phyloP scores from a whole-genome alignment of 805 yeast genomes.

The Zygoascus ofunaensis region DNA sequence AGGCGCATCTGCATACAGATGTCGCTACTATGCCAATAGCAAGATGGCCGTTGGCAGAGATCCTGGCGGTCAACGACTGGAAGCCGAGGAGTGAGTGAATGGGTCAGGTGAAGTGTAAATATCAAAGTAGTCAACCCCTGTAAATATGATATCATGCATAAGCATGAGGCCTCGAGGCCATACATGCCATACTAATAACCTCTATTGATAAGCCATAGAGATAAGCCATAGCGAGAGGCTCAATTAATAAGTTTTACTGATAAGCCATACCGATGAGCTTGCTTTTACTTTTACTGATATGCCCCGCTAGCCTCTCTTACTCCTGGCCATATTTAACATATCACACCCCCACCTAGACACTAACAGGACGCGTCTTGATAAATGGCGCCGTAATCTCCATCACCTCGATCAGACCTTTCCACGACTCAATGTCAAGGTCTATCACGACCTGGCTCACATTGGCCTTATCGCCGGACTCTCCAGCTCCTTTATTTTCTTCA shows the following conservation, averaged over 20 bases:
- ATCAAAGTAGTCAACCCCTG: not conserved
- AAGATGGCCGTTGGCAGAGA: slow-evolving; percentile 74
- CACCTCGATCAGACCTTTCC: slow-evolving; percentile 48
- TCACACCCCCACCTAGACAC: no score
- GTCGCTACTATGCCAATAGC: slow-evolving; percentile 54
- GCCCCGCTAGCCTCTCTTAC: no score
- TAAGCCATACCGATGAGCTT: no score
- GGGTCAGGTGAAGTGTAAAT: no score
- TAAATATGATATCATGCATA: slow-evolving; percentile 6
- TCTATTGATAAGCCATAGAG: no score
- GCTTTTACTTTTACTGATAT: no score
- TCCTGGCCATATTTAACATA: no score
- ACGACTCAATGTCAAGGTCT: slow-evolving; percentile 55
- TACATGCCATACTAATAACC: no score
- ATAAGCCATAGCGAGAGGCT: no score
- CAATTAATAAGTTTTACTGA: no score
- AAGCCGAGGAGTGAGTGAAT: not conserved
- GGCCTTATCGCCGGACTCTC: not conserved
- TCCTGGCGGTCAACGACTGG: slow-evolving; percentile 2
- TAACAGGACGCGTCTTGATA: slow-evolving; percentile 25
- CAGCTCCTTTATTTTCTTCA: slow-evolving; percentile 15
- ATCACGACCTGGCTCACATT: slow-evolving; percentile 54
- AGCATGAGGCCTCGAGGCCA: no score
- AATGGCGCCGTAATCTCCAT: slow-evolving; percentile 49
- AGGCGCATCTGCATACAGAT: slow-evolving; percentile 37